Evolutionary conservation across 352 stramenopile genomes (phyloP), one percentile per base, ranked within the genome.

Genomic region (Halophytophthora batemanensis): DNA sequence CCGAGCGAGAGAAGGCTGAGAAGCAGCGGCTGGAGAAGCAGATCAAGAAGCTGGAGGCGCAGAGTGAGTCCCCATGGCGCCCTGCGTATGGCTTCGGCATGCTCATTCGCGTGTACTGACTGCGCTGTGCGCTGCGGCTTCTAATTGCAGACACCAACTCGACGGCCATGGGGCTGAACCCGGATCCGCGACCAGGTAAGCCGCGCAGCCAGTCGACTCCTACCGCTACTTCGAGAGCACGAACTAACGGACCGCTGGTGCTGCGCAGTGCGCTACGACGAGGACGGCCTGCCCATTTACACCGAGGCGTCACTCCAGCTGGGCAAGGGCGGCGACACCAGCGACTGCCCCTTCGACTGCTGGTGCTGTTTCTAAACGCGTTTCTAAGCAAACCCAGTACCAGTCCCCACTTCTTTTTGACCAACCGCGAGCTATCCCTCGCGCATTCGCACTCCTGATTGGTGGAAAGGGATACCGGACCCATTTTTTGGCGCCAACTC

Each of bases 301-400:
- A 77, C 75, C 7, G 86, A 95, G 50, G 74, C 83, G 17, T 73
- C 80, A 35, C 67, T 96, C 55, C 73, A 88, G 47, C 94, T 96
- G 34, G 75, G 75, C 56, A 76, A 92, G 55, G 86, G 86, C 23
- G 86, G 85, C 21, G 73, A 86, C 60, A 93, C 86, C 12, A 77
- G 72, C 6, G 85, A 96, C 56, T 96, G 86, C 38, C 86, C 86
- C 0, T 96, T 96, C 48, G 86, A 96, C 56, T 96, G 86, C 67
- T 93, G 86, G 82, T 96, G 86, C 64, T 96, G 86, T 67, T 96
- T 95, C 42, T 96, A 62, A 43, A 6, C 34, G 3, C n/a, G 35
- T 22, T 17, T 21, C 36, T 8, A 0, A 39, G 49, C 49, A 31
- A 38, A 14, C 11, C 29, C 6, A 35, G 25, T n/a, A n/a, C n/a